phyloP scores from a whole-genome alignment of 257 asterid species.

The Misopates orontium region DNA sequence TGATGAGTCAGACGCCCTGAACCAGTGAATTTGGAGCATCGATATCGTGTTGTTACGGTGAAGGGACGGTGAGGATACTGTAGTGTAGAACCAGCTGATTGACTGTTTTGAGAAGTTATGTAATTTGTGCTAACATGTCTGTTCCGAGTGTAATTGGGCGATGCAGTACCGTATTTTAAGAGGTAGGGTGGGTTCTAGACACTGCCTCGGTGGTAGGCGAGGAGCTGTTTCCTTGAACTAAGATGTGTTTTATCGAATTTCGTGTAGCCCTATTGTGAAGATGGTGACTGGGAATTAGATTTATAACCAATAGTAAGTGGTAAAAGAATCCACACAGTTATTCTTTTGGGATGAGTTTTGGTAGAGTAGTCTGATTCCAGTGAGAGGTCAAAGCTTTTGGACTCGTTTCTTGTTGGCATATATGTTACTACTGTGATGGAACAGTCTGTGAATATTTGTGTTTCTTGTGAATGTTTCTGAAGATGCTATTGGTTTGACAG shows the following conservation, averaged over 20 bases:
- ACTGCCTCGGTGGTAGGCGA: constrained; percentile 1
- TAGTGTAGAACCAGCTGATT: too few species aligned
- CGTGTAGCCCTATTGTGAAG: neutral
- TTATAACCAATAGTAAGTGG: constrained; percentile 2
- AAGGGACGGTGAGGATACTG: too few species aligned
- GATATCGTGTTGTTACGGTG: neutral
- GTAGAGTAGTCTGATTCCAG: neutral
- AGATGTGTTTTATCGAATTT: neutral
- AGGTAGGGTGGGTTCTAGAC: neutral
- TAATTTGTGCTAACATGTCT: neutral
- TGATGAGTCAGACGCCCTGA: neutral
- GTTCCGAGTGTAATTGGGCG: constrained; percentile 3
- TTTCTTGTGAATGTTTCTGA: neutral
- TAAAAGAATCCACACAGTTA: neutral
- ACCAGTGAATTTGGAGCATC: neutral
- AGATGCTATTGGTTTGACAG: constrained; percentile 10
- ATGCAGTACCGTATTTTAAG: neutral
- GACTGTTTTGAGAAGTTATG: too few species aligned
- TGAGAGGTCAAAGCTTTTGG: constrained; percentile 3
- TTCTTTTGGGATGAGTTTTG: constrained; percentile 1
- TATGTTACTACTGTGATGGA: neutral
- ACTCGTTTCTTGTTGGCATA: constrained; percentile 1
- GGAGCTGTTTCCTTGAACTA: neutral
- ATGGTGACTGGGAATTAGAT: neutral
- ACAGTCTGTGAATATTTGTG: neutral